phyloP scores from a whole-genome alignment of 345 rosid genomes.

The Corymbia maculata region DNA sequence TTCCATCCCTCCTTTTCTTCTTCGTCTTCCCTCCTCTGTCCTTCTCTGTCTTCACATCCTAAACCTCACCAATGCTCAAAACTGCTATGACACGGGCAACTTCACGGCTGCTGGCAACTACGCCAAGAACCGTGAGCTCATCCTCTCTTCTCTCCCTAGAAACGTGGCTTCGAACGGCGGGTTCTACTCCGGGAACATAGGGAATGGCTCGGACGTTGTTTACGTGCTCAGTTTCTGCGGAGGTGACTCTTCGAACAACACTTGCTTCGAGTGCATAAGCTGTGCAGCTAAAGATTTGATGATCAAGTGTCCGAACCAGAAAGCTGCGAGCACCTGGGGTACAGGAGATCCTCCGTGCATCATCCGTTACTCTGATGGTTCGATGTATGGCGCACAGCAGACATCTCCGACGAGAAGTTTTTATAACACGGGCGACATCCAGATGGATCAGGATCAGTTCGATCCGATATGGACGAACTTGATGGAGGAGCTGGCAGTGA shows the following conservation, averaged over 20 bases:
- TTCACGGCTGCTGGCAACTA: background rate
- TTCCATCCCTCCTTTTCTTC: background rate
- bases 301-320: background rate
- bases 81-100: background rate
- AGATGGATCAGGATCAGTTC: too few relatives aligned
- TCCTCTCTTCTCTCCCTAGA: background rate
- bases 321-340: background rate
- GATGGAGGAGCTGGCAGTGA: too few relatives aligned
- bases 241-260: background rate
- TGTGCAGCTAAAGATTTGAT: background rate
- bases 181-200: background rate
- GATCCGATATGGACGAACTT: too few relatives aligned
- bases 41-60: background rate
- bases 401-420: fast-evolving
- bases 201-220: too few relatives aligned
- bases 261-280: background rate
- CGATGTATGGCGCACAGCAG: background rate
- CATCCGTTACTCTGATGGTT: background rate
- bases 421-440: background rate
- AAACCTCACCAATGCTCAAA: background rate
- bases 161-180: background rate
- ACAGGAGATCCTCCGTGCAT: background rate
- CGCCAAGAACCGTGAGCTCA: background rate
- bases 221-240: background rate
- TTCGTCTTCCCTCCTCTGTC: background rate